phyloP scores from a whole-genome alignment of 2,329 filamentous ascomycete genomes.

The Fusarium euwallaceae region DNA sequence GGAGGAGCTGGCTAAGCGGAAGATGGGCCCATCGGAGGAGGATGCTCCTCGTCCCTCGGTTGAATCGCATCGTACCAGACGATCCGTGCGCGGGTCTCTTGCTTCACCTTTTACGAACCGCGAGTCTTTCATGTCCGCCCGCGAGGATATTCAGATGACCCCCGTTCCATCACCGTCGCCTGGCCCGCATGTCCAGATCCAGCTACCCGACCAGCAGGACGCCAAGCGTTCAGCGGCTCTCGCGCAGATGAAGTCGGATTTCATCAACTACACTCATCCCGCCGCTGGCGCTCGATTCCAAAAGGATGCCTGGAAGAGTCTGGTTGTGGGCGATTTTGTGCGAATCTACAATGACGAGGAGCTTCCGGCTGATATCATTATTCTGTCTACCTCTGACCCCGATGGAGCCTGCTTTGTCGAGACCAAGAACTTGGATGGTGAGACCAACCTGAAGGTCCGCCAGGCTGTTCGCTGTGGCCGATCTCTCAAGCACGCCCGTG shows the following conservation, averaged over 20 bases:
- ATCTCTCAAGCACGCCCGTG: conserved; percentile 85
- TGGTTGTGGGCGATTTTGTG: conserved; percentile 96
- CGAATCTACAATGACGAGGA: conserved; percentile 97
- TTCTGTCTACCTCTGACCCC: conserved; percentile 91
- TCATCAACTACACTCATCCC: conserved; percentile 80
- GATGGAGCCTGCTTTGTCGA: conserved; percentile 98
- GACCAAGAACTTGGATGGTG: conserved; percentile 97
- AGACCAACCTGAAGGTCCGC: conserved; percentile 97
- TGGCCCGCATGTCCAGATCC: conserved; percentile 50
- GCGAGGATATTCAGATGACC: conserved; percentile 92
- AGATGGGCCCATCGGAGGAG: conserved; percentile 45
- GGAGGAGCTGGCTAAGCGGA: conserved; percentile 64
- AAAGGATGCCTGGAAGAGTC: conserved; percentile 93
- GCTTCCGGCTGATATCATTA: conserved; percentile 91
- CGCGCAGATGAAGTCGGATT: conserved; percentile 63
- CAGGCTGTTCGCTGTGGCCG: conserved; percentile 90
- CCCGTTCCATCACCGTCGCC: conserved; percentile 87
- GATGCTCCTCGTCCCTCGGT: conserved; percentile 74
- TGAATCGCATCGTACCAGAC: conserved; percentile 53
- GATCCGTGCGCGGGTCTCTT: conserved; percentile 54
- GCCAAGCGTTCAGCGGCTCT: conserved; percentile 54
- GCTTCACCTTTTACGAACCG: conserved; percentile 67
- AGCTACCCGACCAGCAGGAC: conserved; percentile 55
- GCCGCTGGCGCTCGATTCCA: conserved; percentile 85
- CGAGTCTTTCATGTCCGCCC: conserved; percentile 66